phyloP scores from a whole-genome alignment of 768 basidiomycete species.

The Russula olivacea region DNA sequence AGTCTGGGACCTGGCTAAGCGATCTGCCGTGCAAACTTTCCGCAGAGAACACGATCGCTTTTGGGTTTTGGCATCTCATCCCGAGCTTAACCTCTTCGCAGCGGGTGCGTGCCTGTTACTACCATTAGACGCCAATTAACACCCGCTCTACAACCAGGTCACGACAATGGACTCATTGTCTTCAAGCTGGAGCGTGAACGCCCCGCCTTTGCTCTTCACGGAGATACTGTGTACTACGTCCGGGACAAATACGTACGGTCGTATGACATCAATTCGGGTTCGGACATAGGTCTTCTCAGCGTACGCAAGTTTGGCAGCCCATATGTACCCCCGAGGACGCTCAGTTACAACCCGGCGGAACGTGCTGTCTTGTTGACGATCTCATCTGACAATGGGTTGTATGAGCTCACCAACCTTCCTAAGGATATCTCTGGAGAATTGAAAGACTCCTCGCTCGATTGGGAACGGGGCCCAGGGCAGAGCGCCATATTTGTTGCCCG shows the following conservation, averaged over 20 bases:
- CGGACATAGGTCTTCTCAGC: conserved; percentile 86
- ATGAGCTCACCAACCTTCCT: conserved; percentile 80
- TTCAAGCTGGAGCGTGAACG: conserved; percentile 99
- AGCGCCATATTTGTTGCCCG: conserved; percentile 95
- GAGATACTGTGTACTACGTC: conserved; percentile 90
- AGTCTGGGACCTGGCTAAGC: conserved; percentile 97
- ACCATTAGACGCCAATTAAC: background rate
- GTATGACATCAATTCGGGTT: conserved; percentile 87
- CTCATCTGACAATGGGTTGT: conserved; percentile 91
- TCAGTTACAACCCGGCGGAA: conserved; percentile 97
- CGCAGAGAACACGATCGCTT: conserved; percentile 94
- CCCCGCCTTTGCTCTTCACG: conserved; percentile 89
- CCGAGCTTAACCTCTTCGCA: conserved; percentile 95
- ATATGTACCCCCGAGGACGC: conserved; percentile 87
- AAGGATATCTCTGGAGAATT: conserved; percentile 68
- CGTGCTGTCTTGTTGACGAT: conserved; percentile 86
- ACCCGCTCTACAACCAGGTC: conserved; percentile 41
- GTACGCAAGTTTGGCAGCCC: conserved; percentile 95
- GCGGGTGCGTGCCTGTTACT: conserved; percentile 52
- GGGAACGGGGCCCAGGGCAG: conserved; percentile 82
- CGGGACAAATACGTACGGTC: conserved; percentile 97
- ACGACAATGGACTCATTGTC: conserved; percentile 96
- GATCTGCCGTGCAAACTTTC: conserved; percentile 96
- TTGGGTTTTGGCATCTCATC: conserved; percentile 95
- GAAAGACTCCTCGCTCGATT: conserved; percentile 88